Conservation (phyloP, 2,329 filamentous ascomycete genomes). For the Fusarium mundagurra region DNA sequence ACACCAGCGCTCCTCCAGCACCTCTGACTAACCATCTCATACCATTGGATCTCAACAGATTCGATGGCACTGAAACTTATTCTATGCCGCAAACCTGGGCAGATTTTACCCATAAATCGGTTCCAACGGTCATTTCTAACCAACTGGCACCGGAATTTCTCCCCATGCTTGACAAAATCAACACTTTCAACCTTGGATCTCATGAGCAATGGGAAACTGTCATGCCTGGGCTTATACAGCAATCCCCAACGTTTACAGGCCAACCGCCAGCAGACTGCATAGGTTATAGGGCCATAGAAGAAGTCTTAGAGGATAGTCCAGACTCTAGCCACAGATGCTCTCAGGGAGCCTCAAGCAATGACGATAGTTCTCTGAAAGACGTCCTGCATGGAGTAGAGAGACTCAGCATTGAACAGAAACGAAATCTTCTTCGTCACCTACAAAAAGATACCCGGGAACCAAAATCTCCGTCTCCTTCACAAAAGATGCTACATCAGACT, state of each 20-base stretch:
- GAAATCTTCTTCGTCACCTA: constrained; percentile 32
- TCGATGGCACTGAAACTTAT: background rate
- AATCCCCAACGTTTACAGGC: background rate
- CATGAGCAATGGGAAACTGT: background rate
- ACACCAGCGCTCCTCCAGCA: background rate
- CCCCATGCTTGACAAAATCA: background rate
- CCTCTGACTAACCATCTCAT: background rate
- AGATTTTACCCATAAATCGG: background rate
- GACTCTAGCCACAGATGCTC: background rate
- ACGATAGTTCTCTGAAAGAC: constrained; percentile 11
- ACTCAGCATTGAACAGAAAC: constrained; percentile 35
- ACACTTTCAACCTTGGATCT: background rate
- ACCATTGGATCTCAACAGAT: background rate
- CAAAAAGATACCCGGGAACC: constrained; percentile 22
- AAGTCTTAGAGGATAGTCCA: constrained; percentile 7
- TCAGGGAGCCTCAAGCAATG: background rate
- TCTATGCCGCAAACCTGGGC: background rate
- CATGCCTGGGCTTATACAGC: background rate
- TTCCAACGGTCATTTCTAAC: background rate
- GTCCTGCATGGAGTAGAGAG: constrained; percentile 27
- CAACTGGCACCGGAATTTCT: background rate
- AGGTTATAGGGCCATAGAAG: constrained; percentile 2
- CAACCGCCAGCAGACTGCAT: background rate
- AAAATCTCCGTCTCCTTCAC: background rate
- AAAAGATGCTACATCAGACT: constrained; percentile 4